These are phyloP conservation scores for Marchantia paleacea DNA, from an alignment of 225 moss, liverwort and hornwort genomes.

Conservation along the genomic window DNA sequence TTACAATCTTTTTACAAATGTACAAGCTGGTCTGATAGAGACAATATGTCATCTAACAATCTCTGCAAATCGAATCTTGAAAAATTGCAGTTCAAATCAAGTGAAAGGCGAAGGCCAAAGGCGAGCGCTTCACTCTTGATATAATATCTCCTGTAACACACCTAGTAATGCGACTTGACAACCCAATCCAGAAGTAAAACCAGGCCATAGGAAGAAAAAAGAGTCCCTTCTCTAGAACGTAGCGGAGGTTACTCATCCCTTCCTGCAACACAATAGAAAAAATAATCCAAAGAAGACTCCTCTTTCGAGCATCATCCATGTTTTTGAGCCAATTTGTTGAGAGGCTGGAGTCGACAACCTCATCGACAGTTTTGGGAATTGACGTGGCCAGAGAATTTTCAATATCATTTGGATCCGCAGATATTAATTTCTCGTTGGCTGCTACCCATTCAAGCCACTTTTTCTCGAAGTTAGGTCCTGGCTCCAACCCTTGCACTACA, in stretches of 20 bases:
- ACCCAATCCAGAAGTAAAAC: conserved; percentile 41
- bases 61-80: neutral
- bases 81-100: conserved; percentile 20
- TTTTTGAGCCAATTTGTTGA: neutral
- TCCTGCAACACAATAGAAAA: conserved; percentile 36
- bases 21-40: neutral
- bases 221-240: conserved; percentile 38
- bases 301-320: conserved; percentile 7
- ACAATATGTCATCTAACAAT: neutral
- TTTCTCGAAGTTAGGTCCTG: conserved; percentile 26
- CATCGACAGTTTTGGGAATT: neutral
- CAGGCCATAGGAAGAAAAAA: conserved; percentile 38
- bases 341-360: neutral
- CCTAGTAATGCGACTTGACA: conserved; percentile 31
- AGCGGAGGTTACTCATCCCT: conserved; percentile 27
- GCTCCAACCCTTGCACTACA: conserved; percentile 26
- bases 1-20: conserved; percentile 18
- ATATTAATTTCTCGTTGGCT: conserved; percentile 7
- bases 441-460: conserved; percentile 32
- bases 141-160: conserved; percentile 25
- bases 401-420: neutral
- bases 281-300: conserved; percentile 21
- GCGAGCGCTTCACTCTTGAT: conserved; percentile 23
- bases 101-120: conserved; percentile 24
- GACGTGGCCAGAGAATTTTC: conserved; percentile 8